Conservation (phyloP, 176 grass and related monocot species). For the Echinochloa phyllopogon region DNA sequence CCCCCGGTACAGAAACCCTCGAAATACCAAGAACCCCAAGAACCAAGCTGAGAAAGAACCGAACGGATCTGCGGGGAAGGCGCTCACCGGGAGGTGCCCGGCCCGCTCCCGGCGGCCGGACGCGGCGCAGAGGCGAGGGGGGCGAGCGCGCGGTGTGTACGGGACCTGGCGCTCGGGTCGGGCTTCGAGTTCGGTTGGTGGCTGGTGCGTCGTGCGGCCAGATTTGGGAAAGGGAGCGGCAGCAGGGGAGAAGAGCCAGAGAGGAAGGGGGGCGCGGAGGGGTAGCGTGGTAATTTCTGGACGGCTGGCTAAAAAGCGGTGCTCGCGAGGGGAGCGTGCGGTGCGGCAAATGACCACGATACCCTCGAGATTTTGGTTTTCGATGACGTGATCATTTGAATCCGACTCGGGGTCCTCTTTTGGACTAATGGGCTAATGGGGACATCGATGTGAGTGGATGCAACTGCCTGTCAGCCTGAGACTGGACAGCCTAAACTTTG, state of each 20-base stretch:
- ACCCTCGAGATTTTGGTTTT: constrained; percentile 15
- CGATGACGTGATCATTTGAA: constrained; percentile 46
- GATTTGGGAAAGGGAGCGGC: constrained; percentile 60
- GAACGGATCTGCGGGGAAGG: constrained; percentile 43
- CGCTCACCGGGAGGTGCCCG: constrained; percentile 39
- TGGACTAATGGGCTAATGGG: constrained; percentile 25
- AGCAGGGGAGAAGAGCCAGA: neutral
- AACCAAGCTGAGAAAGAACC: neutral
- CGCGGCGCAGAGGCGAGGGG: constrained; percentile 30
- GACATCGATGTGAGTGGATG: constrained; percentile 19
- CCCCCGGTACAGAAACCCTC: constrained; percentile 11
- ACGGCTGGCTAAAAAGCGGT: constrained; percentile 35
- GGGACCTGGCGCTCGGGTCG: constrained; percentile 9
- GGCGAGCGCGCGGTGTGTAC: neutral
- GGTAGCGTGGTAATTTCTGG: constrained; percentile 34
- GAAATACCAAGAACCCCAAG: constrained; percentile 36
- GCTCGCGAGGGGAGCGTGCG: constrained; percentile 49
- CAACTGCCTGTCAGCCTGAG: neutral
- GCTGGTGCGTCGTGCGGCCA: constrained; percentile 54
- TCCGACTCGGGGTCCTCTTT: neutral
- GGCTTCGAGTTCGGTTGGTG: constrained; percentile 34
- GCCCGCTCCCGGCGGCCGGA: constrained; percentile 38
- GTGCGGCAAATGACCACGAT: constrained; percentile 39
- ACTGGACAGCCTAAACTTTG: neutral
- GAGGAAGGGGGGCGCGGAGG: neutral